phyloP scores from a whole-genome alignment of 2,329 filamentous ascomycete genomes.

The Geoglossum cookeanum region DNA sequence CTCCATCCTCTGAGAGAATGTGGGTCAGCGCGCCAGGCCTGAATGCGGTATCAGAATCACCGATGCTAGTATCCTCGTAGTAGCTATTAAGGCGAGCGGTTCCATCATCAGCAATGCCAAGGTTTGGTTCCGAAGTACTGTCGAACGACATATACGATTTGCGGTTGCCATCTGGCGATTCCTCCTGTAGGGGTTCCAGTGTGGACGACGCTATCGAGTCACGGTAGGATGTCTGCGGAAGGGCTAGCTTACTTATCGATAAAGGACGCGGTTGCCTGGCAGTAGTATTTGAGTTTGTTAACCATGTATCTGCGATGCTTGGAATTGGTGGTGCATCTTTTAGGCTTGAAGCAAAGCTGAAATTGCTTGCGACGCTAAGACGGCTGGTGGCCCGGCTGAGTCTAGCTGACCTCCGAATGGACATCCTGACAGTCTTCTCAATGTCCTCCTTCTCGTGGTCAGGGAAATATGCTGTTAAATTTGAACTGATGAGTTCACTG shows the following conservation, averaged over 20 bases:
- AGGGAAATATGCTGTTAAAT: slow-evolving; percentile 92
- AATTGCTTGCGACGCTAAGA: slow-evolving; percentile 80
- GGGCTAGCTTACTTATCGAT: slow-evolving; percentile 35
- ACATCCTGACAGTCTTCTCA: slow-evolving; percentile 84
- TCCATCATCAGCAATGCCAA: slow-evolving; percentile 52
- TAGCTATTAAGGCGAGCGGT: slow-evolving; percentile 27
- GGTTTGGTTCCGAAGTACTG: slow-evolving; percentile 40
- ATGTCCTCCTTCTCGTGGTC: slow-evolving; percentile 88
- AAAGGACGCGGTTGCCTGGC: slow-evolving; percentile 34
- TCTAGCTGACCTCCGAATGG: slow-evolving; percentile 73
- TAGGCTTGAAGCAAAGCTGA: slow-evolving; percentile 81
- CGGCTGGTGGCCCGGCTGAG: slow-evolving; percentile 86
- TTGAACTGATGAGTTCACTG: slow-evolving; percentile 92
- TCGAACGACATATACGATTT: slow-evolving; percentile 80
- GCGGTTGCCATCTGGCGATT: slow-evolving; percentile 73
- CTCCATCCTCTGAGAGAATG: slow-evolving; percentile 74
- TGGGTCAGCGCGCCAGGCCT: slow-evolving; percentile 59
- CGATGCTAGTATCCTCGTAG: slow-evolving; percentile 52
- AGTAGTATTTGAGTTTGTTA: slow-evolving; percentile 39
- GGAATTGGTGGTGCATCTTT: slow-evolving; percentile 89
- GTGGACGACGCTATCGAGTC: slow-evolving; percentile 81
- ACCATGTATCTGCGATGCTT: slow-evolving; percentile 86
- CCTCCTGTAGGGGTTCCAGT: slow-evolving; percentile 78
- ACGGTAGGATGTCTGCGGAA: slow-evolving; percentile 47
- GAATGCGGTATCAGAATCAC: slow-evolving; percentile 46